Conservation (phyloP, 2,329 filamentous ascomycete species). For the Scedosporium aurantiacum region DNA sequence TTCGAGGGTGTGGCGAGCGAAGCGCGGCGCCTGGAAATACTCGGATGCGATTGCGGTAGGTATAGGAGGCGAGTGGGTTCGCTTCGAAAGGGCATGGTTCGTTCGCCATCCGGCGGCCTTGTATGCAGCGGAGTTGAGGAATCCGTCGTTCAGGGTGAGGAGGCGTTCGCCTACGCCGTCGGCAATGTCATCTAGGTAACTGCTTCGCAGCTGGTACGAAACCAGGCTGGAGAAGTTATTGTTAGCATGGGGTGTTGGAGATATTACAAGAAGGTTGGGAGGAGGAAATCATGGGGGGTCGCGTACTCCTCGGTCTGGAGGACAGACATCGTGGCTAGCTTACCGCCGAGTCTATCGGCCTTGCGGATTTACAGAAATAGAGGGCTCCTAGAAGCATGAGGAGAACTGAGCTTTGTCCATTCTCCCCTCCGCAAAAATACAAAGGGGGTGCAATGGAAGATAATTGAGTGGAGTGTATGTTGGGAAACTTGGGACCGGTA, state of each 20-base stretch:
- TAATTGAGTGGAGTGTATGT: background rate
- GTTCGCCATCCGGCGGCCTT: slow-evolving; percentile 72
- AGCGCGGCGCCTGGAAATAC: slow-evolving; percentile 66
- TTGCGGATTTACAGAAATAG: slow-evolving; percentile 7
- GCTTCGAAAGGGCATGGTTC: slow-evolving; percentile 64
- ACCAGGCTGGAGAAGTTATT: slow-evolving; percentile 51
- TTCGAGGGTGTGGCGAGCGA: slow-evolving; percentile 52
- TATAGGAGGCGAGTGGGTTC: slow-evolving; percentile 77
- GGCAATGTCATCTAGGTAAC: slow-evolving; percentile 68
- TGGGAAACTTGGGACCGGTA: background rate
- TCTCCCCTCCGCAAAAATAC: background rate
- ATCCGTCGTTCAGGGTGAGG: slow-evolving; percentile 68
- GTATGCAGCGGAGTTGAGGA: slow-evolving; percentile 71
- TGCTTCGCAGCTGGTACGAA: slow-evolving; percentile 69
- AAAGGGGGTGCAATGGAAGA: background rate
- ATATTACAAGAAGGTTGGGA: background rate
- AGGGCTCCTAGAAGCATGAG: background rate
- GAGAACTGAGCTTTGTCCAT: background rate
- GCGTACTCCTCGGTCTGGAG: slow-evolving; percentile 32
- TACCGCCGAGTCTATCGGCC: slow-evolving; percentile 9
- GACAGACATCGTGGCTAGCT: slow-evolving; percentile 25
- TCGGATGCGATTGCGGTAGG: slow-evolving; percentile 72
- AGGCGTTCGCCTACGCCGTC: slow-evolving; percentile 78
- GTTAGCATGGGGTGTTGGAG: background rate
- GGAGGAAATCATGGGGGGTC: background rate